These are phyloP conservation scores for Suhomyces maxii DNA, from an alignment of 1,139 yeast species.

Conservation along the genomic window DNA sequence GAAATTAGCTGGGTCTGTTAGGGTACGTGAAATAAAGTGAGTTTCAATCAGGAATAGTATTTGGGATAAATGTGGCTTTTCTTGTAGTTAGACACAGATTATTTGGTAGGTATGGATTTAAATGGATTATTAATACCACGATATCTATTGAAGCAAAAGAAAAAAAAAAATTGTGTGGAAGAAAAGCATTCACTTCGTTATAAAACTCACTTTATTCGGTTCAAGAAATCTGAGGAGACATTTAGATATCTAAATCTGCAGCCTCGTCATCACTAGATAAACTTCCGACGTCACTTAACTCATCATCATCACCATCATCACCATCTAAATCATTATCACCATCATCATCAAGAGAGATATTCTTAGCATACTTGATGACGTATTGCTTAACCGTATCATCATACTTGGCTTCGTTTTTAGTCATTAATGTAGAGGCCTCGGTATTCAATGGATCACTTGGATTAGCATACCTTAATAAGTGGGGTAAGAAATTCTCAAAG, in stretches of 20 bases:
- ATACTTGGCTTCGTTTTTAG: conserved; percentile 69
- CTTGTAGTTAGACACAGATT: too few relatives aligned
- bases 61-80: too few relatives aligned
- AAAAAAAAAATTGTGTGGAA: background rate
- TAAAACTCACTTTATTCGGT: background rate
- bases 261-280: conserved; percentile 48
- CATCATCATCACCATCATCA: conserved; percentile 41
- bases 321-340: conserved; percentile 37
- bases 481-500: conserved; percentile 92
- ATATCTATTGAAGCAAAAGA: too few relatives aligned
- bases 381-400: conserved; percentile 70
- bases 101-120: too few relatives aligned
- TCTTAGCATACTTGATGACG: conserved; percentile 69
- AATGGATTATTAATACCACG: too few relatives aligned
- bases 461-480: conserved; percentile 85
- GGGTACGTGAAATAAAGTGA: too few relatives aligned
- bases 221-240: background rate
- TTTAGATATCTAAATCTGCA: conserved; percentile 12
- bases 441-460: conserved; percentile 93
- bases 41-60: too few relatives aligned
- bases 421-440: conserved; percentile 82
- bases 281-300: conserved; percentile 50
- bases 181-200: background rate
- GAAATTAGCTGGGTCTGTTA: background rate
- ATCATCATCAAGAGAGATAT: conserved; percentile 36